These are phyloP conservation scores for Tricholoma bakamatsutake DNA, from an alignment of 768 basidiomycete species.

Conservation along the genomic window DNA sequence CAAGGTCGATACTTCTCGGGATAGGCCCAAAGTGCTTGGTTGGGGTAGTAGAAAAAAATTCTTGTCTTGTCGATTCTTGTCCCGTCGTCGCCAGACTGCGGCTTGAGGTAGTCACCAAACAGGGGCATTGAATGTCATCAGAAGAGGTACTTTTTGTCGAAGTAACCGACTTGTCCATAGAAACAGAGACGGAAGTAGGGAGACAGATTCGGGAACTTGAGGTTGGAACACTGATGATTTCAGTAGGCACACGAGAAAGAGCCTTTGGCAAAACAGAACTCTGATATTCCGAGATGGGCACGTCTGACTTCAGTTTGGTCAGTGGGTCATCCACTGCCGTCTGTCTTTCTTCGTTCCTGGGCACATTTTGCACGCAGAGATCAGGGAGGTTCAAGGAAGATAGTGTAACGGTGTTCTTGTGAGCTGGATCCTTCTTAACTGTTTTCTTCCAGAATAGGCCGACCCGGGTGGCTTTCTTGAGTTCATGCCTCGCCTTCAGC, in stretches of 20 bases:
- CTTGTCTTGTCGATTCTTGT: not conserved
- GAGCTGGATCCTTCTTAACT: constrained; percentile 18
- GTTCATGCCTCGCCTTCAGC: constrained; percentile 24
- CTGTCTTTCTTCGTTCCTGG: constrained; percentile 11
- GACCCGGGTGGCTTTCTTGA: constrained; percentile 26
- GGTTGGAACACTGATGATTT: not conserved
- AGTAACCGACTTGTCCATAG: not conserved
- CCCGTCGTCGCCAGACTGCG: constrained; percentile 7
- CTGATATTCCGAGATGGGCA: not conserved
- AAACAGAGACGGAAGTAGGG: not conserved
- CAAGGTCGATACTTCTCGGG: constrained; percentile 11
- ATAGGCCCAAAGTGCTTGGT: constrained; percentile 7
- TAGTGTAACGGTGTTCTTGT: constrained; percentile 12
- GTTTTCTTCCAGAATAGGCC: constrained; percentile 34
- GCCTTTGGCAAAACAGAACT: not conserved
- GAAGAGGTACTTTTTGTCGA: not conserved
- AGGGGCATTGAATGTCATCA: not conserved
- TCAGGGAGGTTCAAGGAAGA: constrained; percentile 13
- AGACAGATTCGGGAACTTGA: not conserved
- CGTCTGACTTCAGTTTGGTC: constrained; percentile 15
- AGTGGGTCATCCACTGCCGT: constrained; percentile 29
- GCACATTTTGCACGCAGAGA: constrained; percentile 13
- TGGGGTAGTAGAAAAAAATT: not conserved
- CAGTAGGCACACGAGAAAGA: not conserved
- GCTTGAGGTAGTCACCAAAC: not conserved